A percentile compares a stretch with the other conserved stretches of the same genome.
Conservation (phyloP, 1,284 basidiomycete genomes). For the Papiliotrema nemorosa region DNA sequence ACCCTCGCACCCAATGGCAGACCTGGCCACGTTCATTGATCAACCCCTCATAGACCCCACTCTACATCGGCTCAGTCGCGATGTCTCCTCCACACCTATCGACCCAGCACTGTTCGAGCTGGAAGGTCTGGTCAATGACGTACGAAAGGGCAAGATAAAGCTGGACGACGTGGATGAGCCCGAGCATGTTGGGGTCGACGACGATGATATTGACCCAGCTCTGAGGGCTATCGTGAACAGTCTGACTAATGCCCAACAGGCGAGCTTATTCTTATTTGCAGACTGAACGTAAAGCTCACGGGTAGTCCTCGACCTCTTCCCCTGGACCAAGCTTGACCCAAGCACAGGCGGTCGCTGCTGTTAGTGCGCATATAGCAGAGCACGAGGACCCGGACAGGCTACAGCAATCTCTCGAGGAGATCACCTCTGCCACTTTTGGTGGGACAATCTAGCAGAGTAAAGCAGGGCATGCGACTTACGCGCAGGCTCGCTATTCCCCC, state of each 20-base stretch:
- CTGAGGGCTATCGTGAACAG: slow-evolving; percentile 46
- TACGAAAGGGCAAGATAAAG: slow-evolving; percentile 23
- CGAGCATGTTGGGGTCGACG: slow-evolving; percentile 4
- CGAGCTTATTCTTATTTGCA: slow-evolving; percentile 13
- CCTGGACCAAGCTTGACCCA: slow-evolving; percentile 13
- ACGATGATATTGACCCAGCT: slow-evolving; percentile 44
- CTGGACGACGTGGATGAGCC: slow-evolving; percentile 9
- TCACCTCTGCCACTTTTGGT: slow-evolving; percentile 22
- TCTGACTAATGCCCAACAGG: slow-evolving; percentile 43
- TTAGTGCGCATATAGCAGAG: slow-evolving; percentile 29
- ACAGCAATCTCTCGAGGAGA: slow-evolving; percentile 36
- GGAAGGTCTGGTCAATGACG: slow-evolving; percentile 11
- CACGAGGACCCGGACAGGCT: slow-evolving; percentile 29
- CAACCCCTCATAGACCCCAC: neutral
- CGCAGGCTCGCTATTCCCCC: slow-evolving; percentile 20
- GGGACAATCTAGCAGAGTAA: neutral
- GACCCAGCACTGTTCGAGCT: neutral
- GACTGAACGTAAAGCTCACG: slow-evolving; percentile 7
- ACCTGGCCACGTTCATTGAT: slow-evolving; percentile 21
- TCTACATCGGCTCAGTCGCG: neutral
- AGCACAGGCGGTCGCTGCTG: slow-evolving; percentile 26
- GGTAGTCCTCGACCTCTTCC: neutral
- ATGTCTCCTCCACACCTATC: neutral
- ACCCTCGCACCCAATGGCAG: neutral
- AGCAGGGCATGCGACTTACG: neutral